phyloP scores from a whole-genome alignment of 257 asterid species.

The Fraxinus americana region DNA sequence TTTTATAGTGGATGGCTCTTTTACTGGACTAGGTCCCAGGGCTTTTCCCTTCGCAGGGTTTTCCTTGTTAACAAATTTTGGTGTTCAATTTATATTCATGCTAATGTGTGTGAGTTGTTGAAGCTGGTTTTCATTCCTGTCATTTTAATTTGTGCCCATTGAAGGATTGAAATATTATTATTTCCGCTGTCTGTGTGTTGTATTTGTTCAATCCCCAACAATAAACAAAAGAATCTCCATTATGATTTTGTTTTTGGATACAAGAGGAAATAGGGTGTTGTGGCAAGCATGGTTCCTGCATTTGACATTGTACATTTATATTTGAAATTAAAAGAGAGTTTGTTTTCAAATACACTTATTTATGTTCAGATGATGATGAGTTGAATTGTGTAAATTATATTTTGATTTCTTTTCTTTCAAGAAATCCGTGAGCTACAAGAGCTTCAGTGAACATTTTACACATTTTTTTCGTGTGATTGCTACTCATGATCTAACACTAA shows the following conservation, averaged over 20 bases:
- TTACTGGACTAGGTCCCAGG: too few species aligned
- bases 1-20: too few species aligned
- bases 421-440: conserved; percentile 94
- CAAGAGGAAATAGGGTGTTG: not conserved
- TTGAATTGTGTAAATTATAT: not conserved
- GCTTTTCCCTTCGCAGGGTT: too few species aligned
- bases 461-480: conserved; percentile 41
- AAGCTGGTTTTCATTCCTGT: too few species aligned
- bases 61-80: too few species aligned
- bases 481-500: too few species aligned
- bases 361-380: not conserved
- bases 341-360: not conserved
- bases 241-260: not conserved
- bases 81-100: too few species aligned
- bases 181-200: too few species aligned
- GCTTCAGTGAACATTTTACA: conserved; percentile 74
- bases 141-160: too few species aligned
- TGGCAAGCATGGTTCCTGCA: not conserved
- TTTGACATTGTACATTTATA: not conserved
- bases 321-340: not conserved
- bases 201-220: too few species aligned
- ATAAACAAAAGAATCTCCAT: not conserved
- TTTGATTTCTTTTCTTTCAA: conserved; percentile 39
- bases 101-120: too few species aligned
- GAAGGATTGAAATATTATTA: too few species aligned